Percentiles rank a stretch among this genome's conserved stretches.
Evolutionary conservation across 345 rosid genomes (phyloP).

Genomic region (Zanthoxylum bungeanum): DNA sequence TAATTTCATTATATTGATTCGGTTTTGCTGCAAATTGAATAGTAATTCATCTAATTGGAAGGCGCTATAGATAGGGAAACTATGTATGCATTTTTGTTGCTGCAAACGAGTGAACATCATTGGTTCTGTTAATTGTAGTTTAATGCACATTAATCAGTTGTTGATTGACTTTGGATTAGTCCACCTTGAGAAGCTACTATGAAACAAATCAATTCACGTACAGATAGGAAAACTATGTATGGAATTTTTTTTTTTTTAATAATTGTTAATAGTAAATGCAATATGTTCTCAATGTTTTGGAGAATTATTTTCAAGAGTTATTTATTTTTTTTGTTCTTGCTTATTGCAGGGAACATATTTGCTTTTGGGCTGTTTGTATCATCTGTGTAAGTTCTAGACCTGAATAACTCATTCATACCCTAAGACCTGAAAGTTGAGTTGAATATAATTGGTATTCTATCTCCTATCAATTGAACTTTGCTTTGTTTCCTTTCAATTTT

Average conservation of each 20-base stretch:
- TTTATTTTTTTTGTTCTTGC: slow-evolving; percentile 7
- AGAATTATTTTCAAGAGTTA: neutral
- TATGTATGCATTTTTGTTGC: too few species aligned
- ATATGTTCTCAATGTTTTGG: neutral
- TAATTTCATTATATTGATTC: neutral
- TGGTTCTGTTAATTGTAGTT: neutral
- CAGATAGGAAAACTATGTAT: neutral
- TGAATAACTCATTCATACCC: neutral
- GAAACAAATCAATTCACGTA: neutral
- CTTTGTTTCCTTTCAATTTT: slow-evolving; percentile 12
- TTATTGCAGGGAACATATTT: slow-evolving; percentile 72
- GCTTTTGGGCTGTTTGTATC: slow-evolving; percentile 84
- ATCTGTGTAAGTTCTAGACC: slow-evolving; percentile 58
- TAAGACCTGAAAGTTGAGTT: neutral
- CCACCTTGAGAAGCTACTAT: neutral
- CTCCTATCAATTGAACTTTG: slow-evolving; percentile 12
- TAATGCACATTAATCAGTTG: neutral
- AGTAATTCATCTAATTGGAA: too few species aligned
- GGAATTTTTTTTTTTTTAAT: neutral
- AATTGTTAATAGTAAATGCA: neutral
- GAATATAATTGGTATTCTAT: neutral
- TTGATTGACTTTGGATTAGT: neutral
- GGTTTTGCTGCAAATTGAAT: neutral
- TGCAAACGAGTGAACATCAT: too few species aligned
- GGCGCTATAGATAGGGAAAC: too few species aligned